A percentile compares a stretch with the other conserved stretches of the same genome.
phyloP scores from a whole-genome alignment of 441 rosid genomes.

The Erodium moschatum region DNA sequence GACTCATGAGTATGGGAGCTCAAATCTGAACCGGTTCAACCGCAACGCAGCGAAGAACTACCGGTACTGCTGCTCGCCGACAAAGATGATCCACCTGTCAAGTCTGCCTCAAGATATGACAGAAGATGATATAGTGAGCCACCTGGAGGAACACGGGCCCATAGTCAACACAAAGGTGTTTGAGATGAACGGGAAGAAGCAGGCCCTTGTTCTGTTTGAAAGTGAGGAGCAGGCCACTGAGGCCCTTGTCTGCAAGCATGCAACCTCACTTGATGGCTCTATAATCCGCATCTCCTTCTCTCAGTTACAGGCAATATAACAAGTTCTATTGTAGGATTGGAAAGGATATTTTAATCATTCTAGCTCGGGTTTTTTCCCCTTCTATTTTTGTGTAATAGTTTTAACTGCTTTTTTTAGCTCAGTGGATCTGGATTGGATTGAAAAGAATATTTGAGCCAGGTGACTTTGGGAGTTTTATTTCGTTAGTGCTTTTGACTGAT shows the following conservation, averaged over 20 bases:
- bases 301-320: slow-evolving; percentile 75
- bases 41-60: slow-evolving; percentile 96
- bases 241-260: slow-evolving; percentile 88
- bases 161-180: slow-evolving; percentile 68
- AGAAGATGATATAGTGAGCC: slow-evolving; percentile 70
- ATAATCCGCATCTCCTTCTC: slow-evolving; percentile 89
- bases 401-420: no score
- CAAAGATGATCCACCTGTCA: slow-evolving; percentile 91
- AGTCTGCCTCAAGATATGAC: slow-evolving; percentile 76
- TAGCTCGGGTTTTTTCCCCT: no score
- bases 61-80: slow-evolving; percentile 95
- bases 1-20: slow-evolving; percentile 66
- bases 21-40: slow-evolving; percentile 90
- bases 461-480: no score
- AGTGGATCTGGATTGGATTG: slow-evolving; percentile 31
- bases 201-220: slow-evolving; percentile 75
- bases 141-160: slow-evolving; percentile 69
- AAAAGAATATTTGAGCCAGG: no score
- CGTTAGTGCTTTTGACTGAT: no score
- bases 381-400: no score
- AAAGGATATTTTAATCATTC: no score
- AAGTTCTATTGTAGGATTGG: not conserved
- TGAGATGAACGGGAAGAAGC: slow-evolving; percentile 96
- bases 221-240: slow-evolving; percentile 89
- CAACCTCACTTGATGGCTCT: slow-evolving; percentile 69